These are phyloP conservation scores for Hortaea sp. DNA, from an alignment of 2,329 filamentous ascomycete genomes.

Conservation along the genomic window DNA sequence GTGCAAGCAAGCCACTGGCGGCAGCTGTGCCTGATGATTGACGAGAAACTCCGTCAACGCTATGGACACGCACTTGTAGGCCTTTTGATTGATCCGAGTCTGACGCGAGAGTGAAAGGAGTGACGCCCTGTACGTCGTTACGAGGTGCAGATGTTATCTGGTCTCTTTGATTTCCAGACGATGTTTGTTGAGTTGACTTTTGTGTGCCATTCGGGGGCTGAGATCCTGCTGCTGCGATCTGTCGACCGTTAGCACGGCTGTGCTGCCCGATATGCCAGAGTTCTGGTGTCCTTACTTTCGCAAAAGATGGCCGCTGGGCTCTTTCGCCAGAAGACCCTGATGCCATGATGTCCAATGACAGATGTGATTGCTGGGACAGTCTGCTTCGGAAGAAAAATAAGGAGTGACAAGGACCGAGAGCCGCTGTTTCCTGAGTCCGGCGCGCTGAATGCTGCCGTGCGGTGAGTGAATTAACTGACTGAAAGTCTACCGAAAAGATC, in stretches of 20 bases:
- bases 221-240: constrained; percentile 24
- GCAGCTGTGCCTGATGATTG: constrained; percentile 4
- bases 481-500: constrained; percentile 20
- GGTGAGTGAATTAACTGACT: constrained; percentile 15
- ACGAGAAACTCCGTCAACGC: constrained; percentile 12
- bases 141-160: constrained; percentile 12
- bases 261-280: no score
- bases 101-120: constrained; percentile 5
- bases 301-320: constrained; percentile 27
- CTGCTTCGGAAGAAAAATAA: constrained; percentile 3
- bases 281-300: constrained; percentile 21
- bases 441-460: constrained; percentile 21
- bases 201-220: constrained; percentile 16
- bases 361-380: not conserved
- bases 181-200: not conserved
- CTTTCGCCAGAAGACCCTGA: constrained; percentile 16
- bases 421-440: constrained; percentile 27
- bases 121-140: constrained; percentile 10
- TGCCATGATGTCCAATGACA: constrained; percentile 23
- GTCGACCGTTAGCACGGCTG: constrained; percentile 5
- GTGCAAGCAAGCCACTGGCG: constrained; percentile 14
- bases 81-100: not conserved
- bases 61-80: constrained; percentile 16
- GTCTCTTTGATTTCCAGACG: constrained; percentile 5
- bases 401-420: constrained; percentile 19